Evolutionary conservation across 495 filamentous ascomycete species (phyloP).

Genomic region (Parachaetomium inaequale): DNA sequence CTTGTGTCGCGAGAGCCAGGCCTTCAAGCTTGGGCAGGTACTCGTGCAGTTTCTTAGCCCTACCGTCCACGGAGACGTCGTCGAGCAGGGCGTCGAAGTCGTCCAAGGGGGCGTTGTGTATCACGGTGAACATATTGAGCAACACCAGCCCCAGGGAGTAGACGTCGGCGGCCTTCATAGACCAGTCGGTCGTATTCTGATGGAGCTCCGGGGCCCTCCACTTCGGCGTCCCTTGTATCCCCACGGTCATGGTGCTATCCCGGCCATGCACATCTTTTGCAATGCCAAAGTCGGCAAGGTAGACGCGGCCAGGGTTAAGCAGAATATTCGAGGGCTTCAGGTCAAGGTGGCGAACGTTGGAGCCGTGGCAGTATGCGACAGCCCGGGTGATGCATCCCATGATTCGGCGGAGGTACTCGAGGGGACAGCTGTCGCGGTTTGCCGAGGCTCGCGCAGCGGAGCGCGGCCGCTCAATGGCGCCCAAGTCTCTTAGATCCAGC

Average conservation of each 20-base stretch:
- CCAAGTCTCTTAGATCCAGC: conserved; percentile 32
- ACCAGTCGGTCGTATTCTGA: conserved; percentile 31
- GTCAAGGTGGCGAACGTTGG: conserved; percentile 41
- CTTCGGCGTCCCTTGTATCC: conserved; percentile 33
- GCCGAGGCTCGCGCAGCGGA: background rate
- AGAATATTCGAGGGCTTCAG: conserved; percentile 46
- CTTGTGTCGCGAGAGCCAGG: conserved; percentile 30
- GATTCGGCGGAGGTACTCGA: conserved; percentile 33
- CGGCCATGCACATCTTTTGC: conserved; percentile 36
- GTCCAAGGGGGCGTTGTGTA: conserved; percentile 30
- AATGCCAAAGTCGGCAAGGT: conserved; percentile 45
- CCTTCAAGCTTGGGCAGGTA: conserved; percentile 27
- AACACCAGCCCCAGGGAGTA: conserved; percentile 39
- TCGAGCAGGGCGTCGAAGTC: conserved; percentile 37
- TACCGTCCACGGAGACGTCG: conserved; percentile 24
- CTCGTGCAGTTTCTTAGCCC: conserved; percentile 28
- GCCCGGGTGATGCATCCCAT: conserved; percentile 41
- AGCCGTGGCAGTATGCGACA: conserved; percentile 39
- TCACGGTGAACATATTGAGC: conserved; percentile 35
- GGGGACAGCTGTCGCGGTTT: conserved; percentile 22
- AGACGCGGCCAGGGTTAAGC: conserved; percentile 35
- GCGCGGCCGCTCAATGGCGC: conserved; percentile 18
- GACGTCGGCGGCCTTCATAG: conserved; percentile 37
- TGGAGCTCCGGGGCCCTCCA: conserved; percentile 39
- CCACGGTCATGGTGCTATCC: conserved; percentile 36